These are phyloP conservation scores for Cryptosporidium felis DNA, from an alignment of 169 alveolate species.

Conservation along the genomic window DNA sequence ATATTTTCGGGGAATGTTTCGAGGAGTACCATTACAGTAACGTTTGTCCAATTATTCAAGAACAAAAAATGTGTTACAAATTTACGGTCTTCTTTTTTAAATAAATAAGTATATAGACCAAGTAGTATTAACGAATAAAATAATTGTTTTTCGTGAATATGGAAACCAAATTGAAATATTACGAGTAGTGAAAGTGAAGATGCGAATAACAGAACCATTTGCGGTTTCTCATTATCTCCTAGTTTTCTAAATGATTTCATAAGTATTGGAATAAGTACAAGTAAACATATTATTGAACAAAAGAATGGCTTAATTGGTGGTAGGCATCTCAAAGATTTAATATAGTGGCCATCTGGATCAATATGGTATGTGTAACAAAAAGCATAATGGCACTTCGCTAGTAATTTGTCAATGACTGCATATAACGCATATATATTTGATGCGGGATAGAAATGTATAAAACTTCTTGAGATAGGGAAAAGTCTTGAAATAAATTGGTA, in stretches of 20 bases:
- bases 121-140: slow-evolving; percentile 10
- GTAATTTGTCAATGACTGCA: slow-evolving; percentile 10
- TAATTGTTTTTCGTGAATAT: slow-evolving; percentile 47
- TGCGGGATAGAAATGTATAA: slow-evolving; percentile 80
- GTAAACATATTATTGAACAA: slow-evolving; percentile 8
- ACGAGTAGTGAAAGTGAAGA: slow-evolving; percentile 30
- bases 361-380: background rate
- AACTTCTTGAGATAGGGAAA: slow-evolving; percentile 79
- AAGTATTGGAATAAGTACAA: slow-evolving; percentile 1
- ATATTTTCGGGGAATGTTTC: slow-evolving; percentile 41
- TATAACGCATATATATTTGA: slow-evolving; percentile 79
- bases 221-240: background rate
- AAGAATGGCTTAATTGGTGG: slow-evolving; percentile 44
- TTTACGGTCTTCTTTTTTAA: background rate
- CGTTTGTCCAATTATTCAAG: slow-evolving; percentile 29
- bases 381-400: background rate
- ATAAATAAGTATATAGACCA: slow-evolving; percentile 16
- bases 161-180: slow-evolving; percentile 37
- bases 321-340: slow-evolving; percentile 39
- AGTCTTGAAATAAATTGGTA: slow-evolving; percentile 74
- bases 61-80: background rate
- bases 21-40: slow-evolving; percentile 24
- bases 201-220: background rate
- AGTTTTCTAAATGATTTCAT: background rate
- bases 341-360: slow-evolving; percentile 49